Evolutionary conservation across 176 grass and related monocot species (phyloP).

Genomic region (Aechmea fasciata): DNA sequence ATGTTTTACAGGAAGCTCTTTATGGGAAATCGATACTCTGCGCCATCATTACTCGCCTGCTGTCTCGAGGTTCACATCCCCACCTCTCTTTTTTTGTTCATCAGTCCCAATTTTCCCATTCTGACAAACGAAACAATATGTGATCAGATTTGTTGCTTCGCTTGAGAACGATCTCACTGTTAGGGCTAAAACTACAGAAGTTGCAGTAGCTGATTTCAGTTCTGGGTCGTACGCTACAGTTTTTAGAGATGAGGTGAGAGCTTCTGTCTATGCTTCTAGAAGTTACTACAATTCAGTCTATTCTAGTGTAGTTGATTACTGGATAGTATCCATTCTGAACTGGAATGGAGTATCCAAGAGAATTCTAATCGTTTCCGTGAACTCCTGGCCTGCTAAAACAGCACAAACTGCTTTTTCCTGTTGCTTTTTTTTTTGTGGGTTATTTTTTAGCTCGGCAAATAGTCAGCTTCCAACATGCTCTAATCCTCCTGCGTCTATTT

Average conservation of each 20-base stretch:
- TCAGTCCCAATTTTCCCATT: constrained; percentile 2
- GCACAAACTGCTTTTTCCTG: not conserved
- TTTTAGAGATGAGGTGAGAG: constrained; percentile 79
- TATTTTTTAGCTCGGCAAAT: not conserved
- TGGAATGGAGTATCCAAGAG: too few species aligned
- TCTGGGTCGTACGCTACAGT: constrained; percentile 89
- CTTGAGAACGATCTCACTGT: constrained; percentile 95
- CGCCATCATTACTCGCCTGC: constrained; percentile 74
- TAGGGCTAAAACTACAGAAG: constrained; percentile 81
- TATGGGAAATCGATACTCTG: constrained; percentile 90
- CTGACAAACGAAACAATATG: constrained; percentile 1
- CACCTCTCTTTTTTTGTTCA: not conserved
- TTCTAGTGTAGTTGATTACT: too few species aligned
- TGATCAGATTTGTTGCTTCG: constrained; percentile 63
- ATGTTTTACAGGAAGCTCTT: constrained; percentile 63
- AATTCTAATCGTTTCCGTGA: not conserved
- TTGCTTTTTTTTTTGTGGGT: not conserved
- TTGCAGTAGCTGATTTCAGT: constrained; percentile 75
- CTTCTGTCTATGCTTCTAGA: not conserved
- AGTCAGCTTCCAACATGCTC: constrained; percentile 1
- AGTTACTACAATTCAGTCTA: too few species aligned
- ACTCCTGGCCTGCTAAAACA: not conserved
- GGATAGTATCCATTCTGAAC: too few species aligned
- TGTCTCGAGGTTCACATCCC: constrained; percentile 58
- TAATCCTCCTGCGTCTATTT: constrained; percentile 21